phyloP scores from a whole-genome alignment of 306 rosid species.

The Rosa chinensis region DNA sequence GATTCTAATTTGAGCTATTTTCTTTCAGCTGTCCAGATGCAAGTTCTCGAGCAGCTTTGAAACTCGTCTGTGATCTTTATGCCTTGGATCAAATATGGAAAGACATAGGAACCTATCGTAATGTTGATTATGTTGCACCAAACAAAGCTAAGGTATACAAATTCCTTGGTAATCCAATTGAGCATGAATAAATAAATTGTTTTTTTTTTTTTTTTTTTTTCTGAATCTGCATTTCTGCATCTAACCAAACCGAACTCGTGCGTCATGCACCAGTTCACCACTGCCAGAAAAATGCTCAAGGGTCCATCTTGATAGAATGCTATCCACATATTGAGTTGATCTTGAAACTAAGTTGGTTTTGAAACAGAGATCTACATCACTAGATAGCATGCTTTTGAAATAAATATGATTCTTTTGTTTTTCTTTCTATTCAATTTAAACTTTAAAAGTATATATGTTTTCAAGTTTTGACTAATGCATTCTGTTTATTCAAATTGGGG shows the following conservation, averaged over 20 bases:
- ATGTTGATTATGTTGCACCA: conserved; percentile 94
- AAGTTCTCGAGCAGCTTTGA: conserved; percentile 77
- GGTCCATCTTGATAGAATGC: background rate
- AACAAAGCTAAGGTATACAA: conserved; percentile 89
- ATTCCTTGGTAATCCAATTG: background rate
- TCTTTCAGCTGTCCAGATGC: conserved; percentile 72
- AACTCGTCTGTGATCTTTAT: conserved; percentile 88
- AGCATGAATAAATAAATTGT: background rate
- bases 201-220: too few relatives aligned
- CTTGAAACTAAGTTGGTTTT: background rate
- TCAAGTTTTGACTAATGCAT: background rate
- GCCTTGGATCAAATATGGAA: conserved; percentile 96
- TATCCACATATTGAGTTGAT: background rate
- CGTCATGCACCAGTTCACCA: background rate
- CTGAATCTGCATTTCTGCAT: background rate
- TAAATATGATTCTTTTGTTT: background rate
- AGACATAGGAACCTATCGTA: conserved; percentile 97
- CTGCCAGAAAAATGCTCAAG: background rate
- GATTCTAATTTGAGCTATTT: conserved; percentile 23
- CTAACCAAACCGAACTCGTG: background rate
- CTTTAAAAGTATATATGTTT: background rate
- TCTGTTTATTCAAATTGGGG: background rate
- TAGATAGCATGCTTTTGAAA: background rate
- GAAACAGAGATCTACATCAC: background rate
- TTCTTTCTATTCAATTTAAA: background rate